Conservation (phyloP, 2,329 filamentous ascomycete species). For the Apiospora sp. region DNA sequence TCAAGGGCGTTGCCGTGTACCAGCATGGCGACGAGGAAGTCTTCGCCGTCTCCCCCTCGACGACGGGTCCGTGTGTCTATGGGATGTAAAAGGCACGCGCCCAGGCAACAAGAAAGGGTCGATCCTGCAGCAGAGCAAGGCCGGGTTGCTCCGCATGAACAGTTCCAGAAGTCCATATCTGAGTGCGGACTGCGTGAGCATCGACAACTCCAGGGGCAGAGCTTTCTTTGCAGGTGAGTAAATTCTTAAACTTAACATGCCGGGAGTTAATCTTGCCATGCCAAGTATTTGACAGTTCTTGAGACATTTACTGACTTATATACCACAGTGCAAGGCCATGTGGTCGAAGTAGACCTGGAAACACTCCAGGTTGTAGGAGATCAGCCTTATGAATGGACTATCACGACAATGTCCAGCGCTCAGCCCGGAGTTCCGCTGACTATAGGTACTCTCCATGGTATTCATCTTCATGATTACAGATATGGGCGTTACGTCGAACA, state of each 20-base stretch:
- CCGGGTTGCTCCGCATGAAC: slow-evolving; percentile 56
- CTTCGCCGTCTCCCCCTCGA: slow-evolving; percentile 80
- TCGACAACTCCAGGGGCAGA: slow-evolving; percentile 71
- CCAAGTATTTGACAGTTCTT: too few species aligned
- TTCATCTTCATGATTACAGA: slow-evolving; percentile 85
- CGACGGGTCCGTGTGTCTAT: slow-evolving; percentile 87
- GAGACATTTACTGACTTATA: not conserved
- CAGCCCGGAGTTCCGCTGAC: slow-evolving; percentile 75
- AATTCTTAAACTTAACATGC: slow-evolving; percentile 25
- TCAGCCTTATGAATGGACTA: slow-evolving; percentile 79
- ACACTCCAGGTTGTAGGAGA: slow-evolving; percentile 74
- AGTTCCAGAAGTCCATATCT: slow-evolving; percentile 1
- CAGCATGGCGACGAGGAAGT: slow-evolving; percentile 60
- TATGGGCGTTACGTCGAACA: slow-evolving; percentile 44
- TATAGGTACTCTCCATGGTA: slow-evolving; percentile 80
- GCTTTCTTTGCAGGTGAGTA: slow-evolving; percentile 79
- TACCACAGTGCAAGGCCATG: slow-evolving; percentile 47
- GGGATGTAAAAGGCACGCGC: slow-evolving; percentile 73
- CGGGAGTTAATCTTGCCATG: not conserved
- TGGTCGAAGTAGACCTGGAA: slow-evolving; percentile 84
- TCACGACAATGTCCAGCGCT: slow-evolving; percentile 81
- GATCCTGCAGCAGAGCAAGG: slow-evolving; percentile 70
- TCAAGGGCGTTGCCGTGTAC: slow-evolving; percentile 76
- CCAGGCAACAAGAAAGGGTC: slow-evolving; percentile 58
- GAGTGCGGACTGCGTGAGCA: slow-evolving; percentile 74